phyloP scores from a whole-genome alignment of 2,329 filamentous ascomycete genomes.

The Ceratocystiopsis minuta region DNA sequence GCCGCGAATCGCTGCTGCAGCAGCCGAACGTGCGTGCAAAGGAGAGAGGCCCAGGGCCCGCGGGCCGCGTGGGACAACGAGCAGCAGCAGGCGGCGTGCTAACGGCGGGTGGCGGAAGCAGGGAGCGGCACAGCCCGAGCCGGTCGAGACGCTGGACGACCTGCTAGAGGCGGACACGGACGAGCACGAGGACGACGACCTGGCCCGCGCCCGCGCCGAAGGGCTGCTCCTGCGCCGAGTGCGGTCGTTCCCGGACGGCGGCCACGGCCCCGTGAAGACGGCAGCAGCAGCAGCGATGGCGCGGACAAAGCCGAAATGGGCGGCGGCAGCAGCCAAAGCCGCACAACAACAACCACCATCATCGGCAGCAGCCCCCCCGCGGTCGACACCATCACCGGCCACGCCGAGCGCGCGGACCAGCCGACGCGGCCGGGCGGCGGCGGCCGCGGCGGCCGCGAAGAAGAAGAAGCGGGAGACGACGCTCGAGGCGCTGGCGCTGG shows the following conservation, averaged over 20 bases:
- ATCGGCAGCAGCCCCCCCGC: background rate
- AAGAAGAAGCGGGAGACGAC: constrained; percentile 14
- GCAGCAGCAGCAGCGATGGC: constrained; percentile 13
- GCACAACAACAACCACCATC: background rate
- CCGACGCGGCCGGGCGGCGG: background rate
- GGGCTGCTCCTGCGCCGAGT: constrained; percentile 42
- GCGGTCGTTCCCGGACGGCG: constrained; percentile 63
- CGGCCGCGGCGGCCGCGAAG: background rate
- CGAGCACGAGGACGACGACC: constrained; percentile 17
- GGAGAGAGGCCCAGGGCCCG: too few species aligned
- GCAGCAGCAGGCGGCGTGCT: background rate
- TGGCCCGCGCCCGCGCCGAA: constrained; percentile 35
- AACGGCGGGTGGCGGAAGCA: constrained; percentile 1
- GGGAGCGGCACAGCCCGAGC: constrained; percentile 34
- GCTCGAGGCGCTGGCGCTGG: constrained; percentile 33
- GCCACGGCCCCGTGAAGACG: too few species aligned
- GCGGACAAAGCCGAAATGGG: constrained; percentile 37
- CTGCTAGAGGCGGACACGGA: constrained; percentile 38
- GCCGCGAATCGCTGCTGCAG: constrained; percentile 52
- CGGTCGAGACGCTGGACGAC: constrained; percentile 37
- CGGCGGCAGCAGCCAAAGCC: constrained; percentile 14
- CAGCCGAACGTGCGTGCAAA: constrained; percentile 37
- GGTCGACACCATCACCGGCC: background rate
- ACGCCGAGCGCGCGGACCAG: background rate
- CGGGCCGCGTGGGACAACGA: background rate